Conservation (phyloP, 2,329 filamentous ascomycete genomes). For the Blastomyces parvus region DNA sequence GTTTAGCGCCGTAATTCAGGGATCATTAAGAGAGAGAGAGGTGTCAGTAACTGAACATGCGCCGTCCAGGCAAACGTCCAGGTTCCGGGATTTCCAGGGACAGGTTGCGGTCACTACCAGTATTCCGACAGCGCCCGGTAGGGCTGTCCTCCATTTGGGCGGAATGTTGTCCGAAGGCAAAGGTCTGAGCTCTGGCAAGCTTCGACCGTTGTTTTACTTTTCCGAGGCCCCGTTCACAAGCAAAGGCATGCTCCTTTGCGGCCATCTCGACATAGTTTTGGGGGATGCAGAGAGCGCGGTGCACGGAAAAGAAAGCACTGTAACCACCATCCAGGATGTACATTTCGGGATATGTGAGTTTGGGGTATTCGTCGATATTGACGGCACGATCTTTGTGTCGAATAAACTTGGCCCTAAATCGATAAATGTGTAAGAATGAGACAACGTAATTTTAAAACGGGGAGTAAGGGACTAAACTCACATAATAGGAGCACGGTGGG, state of each 20-base stretch:
- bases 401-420: constrained; percentile 64
- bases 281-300: constrained; percentile 74
- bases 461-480: constrained; percentile 25
- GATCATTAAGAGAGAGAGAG: background rate
- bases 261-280: constrained; percentile 97
- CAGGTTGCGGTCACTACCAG: constrained; percentile 23
- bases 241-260: constrained; percentile 79
- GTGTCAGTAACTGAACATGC: constrained; percentile 36
- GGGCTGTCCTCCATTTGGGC: constrained; percentile 54
- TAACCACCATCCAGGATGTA: constrained; percentile 97
- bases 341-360: constrained; percentile 87
- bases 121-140: constrained; percentile 40
- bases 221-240: constrained; percentile 89
- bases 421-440: constrained; percentile 14
- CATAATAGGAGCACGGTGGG: constrained; percentile 91
- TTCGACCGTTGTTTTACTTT: constrained; percentile 84
- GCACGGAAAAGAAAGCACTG: constrained; percentile 76
- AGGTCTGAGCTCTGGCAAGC: constrained; percentile 80
- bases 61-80: constrained; percentile 31
- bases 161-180: constrained; percentile 75
- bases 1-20: constrained; percentile 10
- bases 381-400: constrained; percentile 76
- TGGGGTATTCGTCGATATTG: constrained; percentile 80
- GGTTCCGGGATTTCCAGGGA: constrained; percentile 30
- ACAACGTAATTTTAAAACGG: background rate